These are phyloP conservation scores for Spathaspora arborariae DNA, from an alignment of 805 yeast genomes.

Conservation along the genomic window DNA sequence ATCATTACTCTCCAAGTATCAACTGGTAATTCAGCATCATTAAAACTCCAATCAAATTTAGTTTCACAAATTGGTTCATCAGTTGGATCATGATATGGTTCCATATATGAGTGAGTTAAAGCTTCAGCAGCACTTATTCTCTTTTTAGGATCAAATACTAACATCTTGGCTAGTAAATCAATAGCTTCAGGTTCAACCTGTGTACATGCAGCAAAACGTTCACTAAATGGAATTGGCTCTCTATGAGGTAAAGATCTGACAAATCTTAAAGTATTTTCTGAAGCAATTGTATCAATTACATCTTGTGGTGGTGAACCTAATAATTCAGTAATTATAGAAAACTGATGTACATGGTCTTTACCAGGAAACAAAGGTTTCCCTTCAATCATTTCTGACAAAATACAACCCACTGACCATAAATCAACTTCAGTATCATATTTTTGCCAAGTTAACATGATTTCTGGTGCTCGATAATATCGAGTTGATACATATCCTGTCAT, in stretches of 20 bases:
- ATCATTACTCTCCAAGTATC: slow-evolving; percentile 99
- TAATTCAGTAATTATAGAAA: slow-evolving; percentile 92
- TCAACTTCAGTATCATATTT: slow-evolving; percentile 95
- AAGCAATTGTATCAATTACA: slow-evolving; percentile 92
- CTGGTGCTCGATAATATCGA: slow-evolving; percentile 95
- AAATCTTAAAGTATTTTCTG: slow-evolving; percentile 90
- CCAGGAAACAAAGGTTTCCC: slow-evolving; percentile 98
- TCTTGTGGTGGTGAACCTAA: slow-evolving; percentile 96
- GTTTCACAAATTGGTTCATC: slow-evolving; percentile 95
- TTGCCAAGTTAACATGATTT: slow-evolving; percentile 98
- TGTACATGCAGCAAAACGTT: slow-evolving; percentile 63
- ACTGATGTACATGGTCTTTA: slow-evolving; percentile 97
- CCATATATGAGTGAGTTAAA: slow-evolving; percentile 82
- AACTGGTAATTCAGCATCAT: slow-evolving; percentile 95
- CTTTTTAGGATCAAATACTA: slow-evolving; percentile 91
- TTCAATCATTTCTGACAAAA: slow-evolving; percentile 95
- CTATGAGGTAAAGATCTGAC: slow-evolving; percentile 91
- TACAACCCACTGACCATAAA: slow-evolving; percentile 97
- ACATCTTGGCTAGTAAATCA: slow-evolving; percentile 82
- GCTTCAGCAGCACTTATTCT: slow-evolving; percentile 92
- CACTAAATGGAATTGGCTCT: slow-evolving; percentile 84
- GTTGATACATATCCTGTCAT: slow-evolving; percentile 99
- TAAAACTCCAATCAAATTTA: slow-evolving; percentile 96
- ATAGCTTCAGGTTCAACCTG: slow-evolving; percentile 80
- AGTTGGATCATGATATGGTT: slow-evolving; percentile 94